Evolutionary conservation across 805 yeast species (phyloP).

Genomic region (Teunomyces gatunensis): DNA sequence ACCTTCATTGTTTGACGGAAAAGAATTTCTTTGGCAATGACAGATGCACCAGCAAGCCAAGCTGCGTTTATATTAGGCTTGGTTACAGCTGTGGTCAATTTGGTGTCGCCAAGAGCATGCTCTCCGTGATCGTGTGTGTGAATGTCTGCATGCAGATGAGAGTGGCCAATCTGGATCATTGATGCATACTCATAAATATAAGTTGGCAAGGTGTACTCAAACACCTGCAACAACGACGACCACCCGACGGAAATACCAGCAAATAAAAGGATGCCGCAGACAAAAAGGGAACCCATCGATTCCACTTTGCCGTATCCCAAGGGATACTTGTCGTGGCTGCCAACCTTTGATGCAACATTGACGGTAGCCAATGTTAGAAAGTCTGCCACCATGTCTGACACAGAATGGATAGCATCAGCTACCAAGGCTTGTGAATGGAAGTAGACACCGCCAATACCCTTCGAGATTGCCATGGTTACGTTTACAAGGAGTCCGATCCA

Average conservation of each 20-base stretch:
- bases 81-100: background rate
- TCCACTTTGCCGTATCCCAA: slow-evolving; percentile 92
- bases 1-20: slow-evolving; percentile 79
- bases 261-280: slow-evolving; percentile 73
- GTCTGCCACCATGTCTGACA: slow-evolving; percentile 87
- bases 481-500: slow-evolving; percentile 87
- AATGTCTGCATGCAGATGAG: slow-evolving; percentile 37
- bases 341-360: slow-evolving; percentile 58
- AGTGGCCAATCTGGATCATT: slow-evolving; percentile 47
- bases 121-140: slow-evolving; percentile 22
- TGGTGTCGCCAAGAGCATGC: background rate
- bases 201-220: slow-evolving; percentile 67
- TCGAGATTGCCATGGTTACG: slow-evolving; percentile 80
- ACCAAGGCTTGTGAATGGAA: slow-evolving; percentile 93
- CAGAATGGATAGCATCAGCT: slow-evolving; percentile 94
- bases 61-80: slow-evolving; percentile 83
- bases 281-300: slow-evolving; percentile 87
- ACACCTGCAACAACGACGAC: slow-evolving; percentile 67
- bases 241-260: slow-evolving; percentile 93
- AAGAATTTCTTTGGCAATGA: slow-evolving; percentile 83
- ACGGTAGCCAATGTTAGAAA: slow-evolving; percentile 87
- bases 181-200: slow-evolving; percentile 54
- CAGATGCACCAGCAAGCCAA: slow-evolving; percentile 90
- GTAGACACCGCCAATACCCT: slow-evolving; percentile 83
- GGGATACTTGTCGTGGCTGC: slow-evolving; percentile 66